These are phyloP conservation scores for Hypoxylon fragiforme DNA, from an alignment of 495 filamentous ascomycete genomes.

Conservation along the genomic window DNA sequence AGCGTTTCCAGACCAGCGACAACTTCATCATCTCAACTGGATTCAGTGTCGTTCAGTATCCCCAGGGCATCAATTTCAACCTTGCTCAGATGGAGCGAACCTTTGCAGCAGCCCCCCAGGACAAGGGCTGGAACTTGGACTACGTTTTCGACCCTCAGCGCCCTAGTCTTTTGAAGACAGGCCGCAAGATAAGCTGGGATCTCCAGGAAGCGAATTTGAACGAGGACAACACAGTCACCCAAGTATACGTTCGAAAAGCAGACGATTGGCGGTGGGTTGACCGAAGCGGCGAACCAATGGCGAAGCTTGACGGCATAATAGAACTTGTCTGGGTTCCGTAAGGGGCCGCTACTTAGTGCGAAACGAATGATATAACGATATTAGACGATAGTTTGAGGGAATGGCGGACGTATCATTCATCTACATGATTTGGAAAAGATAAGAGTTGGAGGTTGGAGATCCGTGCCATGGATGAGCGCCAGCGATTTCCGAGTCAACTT, in stretches of 20 bases:
- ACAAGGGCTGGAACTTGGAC: constrained; percentile 57
- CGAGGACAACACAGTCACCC: constrained; percentile 48
- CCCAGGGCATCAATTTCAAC: constrained; percentile 60
- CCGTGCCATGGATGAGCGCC: constrained; percentile 13
- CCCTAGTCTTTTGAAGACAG: constrained; percentile 48
- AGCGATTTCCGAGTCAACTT: neutral
- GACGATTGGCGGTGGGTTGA: constrained; percentile 55
- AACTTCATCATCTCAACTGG: constrained; percentile 67
- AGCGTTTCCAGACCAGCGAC: constrained; percentile 66
- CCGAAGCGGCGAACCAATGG: constrained; percentile 48
- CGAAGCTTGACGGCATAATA: constrained; percentile 51
- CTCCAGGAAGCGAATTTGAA: constrained; percentile 49
- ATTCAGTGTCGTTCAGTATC: constrained; percentile 67
- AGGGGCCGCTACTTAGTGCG: constrained; percentile 4
- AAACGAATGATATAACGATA: constrained; percentile 34
- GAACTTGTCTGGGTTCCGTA: constrained; percentile 56
- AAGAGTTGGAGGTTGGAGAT: constrained; percentile 17
- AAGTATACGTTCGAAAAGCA: constrained; percentile 51
- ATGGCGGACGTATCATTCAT: constrained; percentile 28
- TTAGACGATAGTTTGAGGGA: constrained; percentile 33
- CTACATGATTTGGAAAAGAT: constrained; percentile 22
- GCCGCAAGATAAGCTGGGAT: constrained; percentile 58
- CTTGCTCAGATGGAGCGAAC: constrained; percentile 67
- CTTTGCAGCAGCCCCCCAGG: constrained; percentile 59
- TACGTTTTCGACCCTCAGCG: constrained; percentile 56